phyloP scores from a whole-genome alignment of 805 yeast genomes.

The Candida adriatica region DNA sequence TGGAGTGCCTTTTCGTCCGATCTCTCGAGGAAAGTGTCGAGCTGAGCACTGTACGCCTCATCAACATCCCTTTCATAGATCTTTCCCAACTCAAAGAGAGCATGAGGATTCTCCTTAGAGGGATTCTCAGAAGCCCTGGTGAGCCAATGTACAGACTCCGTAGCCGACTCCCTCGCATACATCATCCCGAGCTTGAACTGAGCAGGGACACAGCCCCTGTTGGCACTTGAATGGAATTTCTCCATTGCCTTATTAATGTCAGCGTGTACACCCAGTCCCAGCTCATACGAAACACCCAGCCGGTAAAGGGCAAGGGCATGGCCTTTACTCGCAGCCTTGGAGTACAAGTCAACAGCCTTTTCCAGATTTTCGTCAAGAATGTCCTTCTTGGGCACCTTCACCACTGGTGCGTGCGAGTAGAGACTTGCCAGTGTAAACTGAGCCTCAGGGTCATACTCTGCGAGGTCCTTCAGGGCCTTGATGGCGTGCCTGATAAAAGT shows the following conservation, averaged over 20 bases:
- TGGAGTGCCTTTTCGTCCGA: conserved; percentile 39
- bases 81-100: conserved; percentile 51
- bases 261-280: conserved; percentile 47
- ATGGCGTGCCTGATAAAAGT: conserved; percentile 51
- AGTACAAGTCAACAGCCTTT: conserved; percentile 55
- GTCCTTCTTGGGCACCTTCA: conserved; percentile 36
- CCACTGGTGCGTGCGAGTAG: conserved; percentile 46
- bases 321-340: conserved; percentile 49
- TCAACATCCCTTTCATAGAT: conserved; percentile 43
- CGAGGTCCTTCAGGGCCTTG: conserved; percentile 52
- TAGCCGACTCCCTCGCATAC: conserved; percentile 42
- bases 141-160: conserved; percentile 45
- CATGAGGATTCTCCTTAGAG: conserved; percentile 42
- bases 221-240: conserved; percentile 55
- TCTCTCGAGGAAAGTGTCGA: conserved; percentile 25
- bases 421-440: conserved; percentile 54
- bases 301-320: conserved; percentile 61
- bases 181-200: conserved; percentile 73
- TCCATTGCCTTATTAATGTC: conserved; percentile 42
- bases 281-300: conserved; percentile 63
- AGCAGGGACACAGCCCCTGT: conserved; percentile 53
- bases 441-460: conserved; percentile 49
- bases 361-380: conserved; percentile 49
- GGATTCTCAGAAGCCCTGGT: conserved; percentile 40
- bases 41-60: conserved; percentile 18